A percentile compares a stretch with the other conserved stretches of the same genome.
Conservation (phyloP, 345 rosid species). For the Lepidium aucheri region DNA sequence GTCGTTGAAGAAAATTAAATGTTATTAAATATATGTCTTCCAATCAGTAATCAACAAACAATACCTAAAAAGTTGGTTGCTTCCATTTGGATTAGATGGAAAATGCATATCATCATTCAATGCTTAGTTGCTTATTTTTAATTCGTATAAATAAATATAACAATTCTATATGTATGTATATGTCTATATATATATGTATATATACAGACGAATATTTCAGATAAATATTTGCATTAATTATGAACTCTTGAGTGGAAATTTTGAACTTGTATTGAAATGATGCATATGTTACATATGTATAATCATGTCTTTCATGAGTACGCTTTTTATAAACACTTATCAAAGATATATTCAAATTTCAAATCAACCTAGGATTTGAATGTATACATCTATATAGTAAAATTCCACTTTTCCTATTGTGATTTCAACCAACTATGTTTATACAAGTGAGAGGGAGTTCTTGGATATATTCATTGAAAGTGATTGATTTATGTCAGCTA, state of each 20-base stretch:
- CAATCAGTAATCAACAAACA: constrained; percentile 15
- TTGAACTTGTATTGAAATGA: not conserved
- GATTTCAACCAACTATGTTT: not conserved
- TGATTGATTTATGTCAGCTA: too few species aligned
- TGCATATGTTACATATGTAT: not conserved
- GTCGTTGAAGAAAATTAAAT: constrained; percentile 17
- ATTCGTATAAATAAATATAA: not conserved
- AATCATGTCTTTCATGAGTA: not conserved
- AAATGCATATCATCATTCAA: constrained; percentile 11
- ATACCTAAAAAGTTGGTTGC: constrained; percentile 22
- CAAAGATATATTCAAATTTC: too few species aligned
- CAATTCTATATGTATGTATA: too few species aligned
- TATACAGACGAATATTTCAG: not conserved
- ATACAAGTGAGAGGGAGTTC: too few species aligned
- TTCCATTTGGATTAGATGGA: constrained; percentile 19
- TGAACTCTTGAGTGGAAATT: not conserved
- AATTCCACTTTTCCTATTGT: too few species aligned
- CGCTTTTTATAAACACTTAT: not conserved
- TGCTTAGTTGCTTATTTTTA: constrained; percentile 17
- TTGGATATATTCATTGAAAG: too few species aligned
- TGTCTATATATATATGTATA: not conserved
- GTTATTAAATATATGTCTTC: constrained; percentile 3
- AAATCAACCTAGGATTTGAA: too few species aligned
- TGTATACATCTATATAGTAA: too few species aligned
- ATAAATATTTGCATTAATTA: not conserved